A percentile compares a stretch with the other conserved stretches of the same genome.
Evolutionary conservation across 805 yeast species (phyloP).

Genomic region (Candida boleticola): DNA sequence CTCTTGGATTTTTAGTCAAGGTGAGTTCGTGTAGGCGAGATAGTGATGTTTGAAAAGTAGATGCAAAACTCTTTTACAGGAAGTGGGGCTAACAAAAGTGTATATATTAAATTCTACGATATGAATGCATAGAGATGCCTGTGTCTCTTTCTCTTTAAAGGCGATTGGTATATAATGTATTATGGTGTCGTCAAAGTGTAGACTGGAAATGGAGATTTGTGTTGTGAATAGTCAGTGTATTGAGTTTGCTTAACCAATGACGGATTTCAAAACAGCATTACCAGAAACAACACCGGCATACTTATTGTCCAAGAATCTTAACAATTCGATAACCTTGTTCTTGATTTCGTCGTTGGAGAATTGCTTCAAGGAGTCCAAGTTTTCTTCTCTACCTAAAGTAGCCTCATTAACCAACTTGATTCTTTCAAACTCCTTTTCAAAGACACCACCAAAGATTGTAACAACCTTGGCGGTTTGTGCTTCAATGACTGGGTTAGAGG

Average conservation of each 20-base stretch:
- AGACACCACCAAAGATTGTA: conserved; percentile 66
- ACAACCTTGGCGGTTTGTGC: conserved; percentile 60
- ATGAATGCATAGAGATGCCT: too few species aligned
- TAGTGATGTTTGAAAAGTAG: too few species aligned
- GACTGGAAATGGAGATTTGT: too few species aligned
- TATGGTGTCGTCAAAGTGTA: too few species aligned
- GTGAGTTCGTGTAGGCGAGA: too few species aligned
- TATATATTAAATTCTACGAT: too few species aligned
- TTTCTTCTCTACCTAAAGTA: conserved; percentile 83
- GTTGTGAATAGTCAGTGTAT: too few species aligned
- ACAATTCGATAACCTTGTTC: conserved; percentile 61
- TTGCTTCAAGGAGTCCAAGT: conserved; percentile 73
- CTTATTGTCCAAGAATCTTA: conserved; percentile 68
- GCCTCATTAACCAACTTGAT: conserved; percentile 67
- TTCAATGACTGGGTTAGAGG: conserved; percentile 54
- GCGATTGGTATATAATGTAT: too few species aligned
- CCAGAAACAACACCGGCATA: conserved; percentile 62
- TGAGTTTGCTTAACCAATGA: conserved; percentile 38
- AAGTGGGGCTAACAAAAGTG: too few species aligned
- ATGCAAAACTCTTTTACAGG: too few species aligned
- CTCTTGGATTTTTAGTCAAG: too few species aligned
- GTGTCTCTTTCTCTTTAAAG: too few species aligned
- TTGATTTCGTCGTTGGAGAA: conserved; percentile 70
- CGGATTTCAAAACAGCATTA: conserved; percentile 44
- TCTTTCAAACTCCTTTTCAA: conserved; percentile 72